Evolutionary conservation across 2,329 filamentous ascomycete genomes (phyloP).

Genomic region (Bipolaris sorokiniana): DNA sequence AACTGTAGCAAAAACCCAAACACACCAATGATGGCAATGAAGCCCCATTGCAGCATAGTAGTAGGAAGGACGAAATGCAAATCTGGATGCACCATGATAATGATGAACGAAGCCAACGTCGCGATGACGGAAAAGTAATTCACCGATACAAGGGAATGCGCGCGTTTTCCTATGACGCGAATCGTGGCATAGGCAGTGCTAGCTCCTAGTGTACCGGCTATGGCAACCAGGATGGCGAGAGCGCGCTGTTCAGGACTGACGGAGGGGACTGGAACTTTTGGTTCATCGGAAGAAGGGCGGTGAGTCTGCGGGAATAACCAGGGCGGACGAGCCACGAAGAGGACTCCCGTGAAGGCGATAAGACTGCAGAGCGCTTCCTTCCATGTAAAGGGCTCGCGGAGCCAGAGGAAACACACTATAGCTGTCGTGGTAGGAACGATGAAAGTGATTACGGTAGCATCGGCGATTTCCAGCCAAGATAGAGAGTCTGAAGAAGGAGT

Average conservation of each 20-base stretch:
- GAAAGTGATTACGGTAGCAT: conserved; percentile 87
- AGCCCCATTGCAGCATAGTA: conserved; percentile 63
- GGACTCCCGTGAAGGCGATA: conserved; percentile 75
- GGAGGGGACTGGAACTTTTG: conserved; percentile 9
- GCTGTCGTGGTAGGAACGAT: conserved; percentile 77
- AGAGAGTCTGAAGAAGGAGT: conserved; percentile 57
- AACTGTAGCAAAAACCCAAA: conserved; percentile 84
- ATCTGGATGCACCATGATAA: conserved; percentile 61
- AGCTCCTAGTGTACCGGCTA: conserved; percentile 76
- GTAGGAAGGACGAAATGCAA: conserved; percentile 62
- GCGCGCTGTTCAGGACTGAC: conserved; percentile 68
- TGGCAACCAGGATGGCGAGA: conserved; percentile 69
- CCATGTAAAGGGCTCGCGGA: conserved; percentile 75
- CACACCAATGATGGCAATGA: conserved; percentile 70
- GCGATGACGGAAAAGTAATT: conserved; percentile 78
- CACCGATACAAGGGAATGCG: conserved; percentile 67
- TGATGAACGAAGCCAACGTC: conserved; percentile 66
- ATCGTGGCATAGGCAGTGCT: conserved; percentile 75
- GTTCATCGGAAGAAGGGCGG: conserved; percentile 36
- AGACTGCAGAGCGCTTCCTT: conserved; percentile 77
- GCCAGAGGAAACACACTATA: conserved; percentile 76
- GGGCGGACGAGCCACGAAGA: conserved; percentile 77
- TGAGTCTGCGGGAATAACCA: conserved; percentile 55
- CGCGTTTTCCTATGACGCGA: conserved; percentile 76
- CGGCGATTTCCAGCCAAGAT: conserved; percentile 79